Evolutionary conservation across 176 grass and related monocot species (phyloP), one percentile per base, ranked within the genome.

Genomic region (Tillandsia fasciculata): DNA sequence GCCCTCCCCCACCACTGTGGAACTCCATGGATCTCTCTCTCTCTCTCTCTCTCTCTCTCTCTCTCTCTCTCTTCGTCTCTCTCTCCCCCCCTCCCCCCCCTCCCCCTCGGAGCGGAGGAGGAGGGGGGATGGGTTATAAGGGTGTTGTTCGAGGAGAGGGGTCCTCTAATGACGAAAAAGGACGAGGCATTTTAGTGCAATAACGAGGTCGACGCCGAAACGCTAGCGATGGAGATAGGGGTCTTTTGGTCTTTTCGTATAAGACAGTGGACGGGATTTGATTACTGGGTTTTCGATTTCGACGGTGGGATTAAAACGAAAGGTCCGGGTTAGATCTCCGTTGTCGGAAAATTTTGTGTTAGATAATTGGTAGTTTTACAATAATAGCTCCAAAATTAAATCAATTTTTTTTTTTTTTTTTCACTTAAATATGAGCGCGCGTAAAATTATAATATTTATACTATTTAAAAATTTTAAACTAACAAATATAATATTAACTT

Each of bases 1-100:
- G 59, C 79, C n/a, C 18, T 74, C 51, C 58, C 63, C 74, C 63
- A 48, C 63, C 29, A 51, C 53, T 29, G 23, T 68, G 52, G 70
- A 76, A 63, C 64, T 76, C 76, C 0, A 83, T 72, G 22, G 75
- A 70, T 64, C 15, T 2, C 9, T 26, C 20, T 74, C 67, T 50
- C 6, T 11, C 51, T 8, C 66, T 12, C 12, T 12, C 0, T 12
- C 10, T 65, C 68, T 18, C 66, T 52, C 0, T 12, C 10, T 65
- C 68, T 18, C 66, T 52, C 59, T 49, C 52, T 12, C 70, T 29
- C 52, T n/a, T 20, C 20, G 20, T 20, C n/a, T 42, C 33, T 42
- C 33, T 33, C 29, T 33, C 3, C 4, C 29, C 4, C 3, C 33
- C 24, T 1, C 24, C 24, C 24, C 24, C 24, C 24, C n/a, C 23